Conservation (phyloP, 495 filamentous ascomycete genomes). For the Collariella sp. region DNA sequence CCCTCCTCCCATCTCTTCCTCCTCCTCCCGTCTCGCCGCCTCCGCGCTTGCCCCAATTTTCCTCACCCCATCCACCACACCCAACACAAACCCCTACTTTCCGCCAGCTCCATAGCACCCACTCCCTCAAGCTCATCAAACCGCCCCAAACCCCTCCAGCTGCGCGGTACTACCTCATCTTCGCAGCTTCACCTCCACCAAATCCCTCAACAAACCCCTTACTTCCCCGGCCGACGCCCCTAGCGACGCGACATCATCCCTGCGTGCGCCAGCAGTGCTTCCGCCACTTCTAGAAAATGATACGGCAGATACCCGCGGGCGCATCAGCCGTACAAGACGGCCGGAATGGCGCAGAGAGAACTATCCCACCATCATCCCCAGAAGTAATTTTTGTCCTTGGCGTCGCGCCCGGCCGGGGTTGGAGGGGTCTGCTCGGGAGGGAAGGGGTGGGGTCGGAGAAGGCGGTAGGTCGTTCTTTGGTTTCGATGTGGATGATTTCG, state of each 20-base stretch:
- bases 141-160: conserved; percentile 60
- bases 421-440: conserved; percentile 36
- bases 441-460: conserved; percentile 70
- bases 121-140: conserved; percentile 72
- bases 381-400: conserved; percentile 1
- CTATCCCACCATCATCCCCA: not conserved
- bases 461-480: conserved; percentile 48
- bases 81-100: conserved; percentile 77
- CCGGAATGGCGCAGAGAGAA: conserved; percentile 52
- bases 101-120: conserved; percentile 83
- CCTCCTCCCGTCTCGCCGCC: conserved; percentile 46
- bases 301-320: conserved; percentile 65
- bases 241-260: conserved; percentile 67
- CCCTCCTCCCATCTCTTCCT: conserved; percentile 29
- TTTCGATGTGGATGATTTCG: conserved; percentile 72
- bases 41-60: conserved; percentile 52
- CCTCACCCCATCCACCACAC: conserved; percentile 81
- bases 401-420: conserved; percentile 27
- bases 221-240: conserved; percentile 60
- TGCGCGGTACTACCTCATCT: conserved; percentile 69
- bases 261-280: conserved; percentile 77
- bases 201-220: conserved; percentile 64
- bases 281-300: conserved; percentile 85
- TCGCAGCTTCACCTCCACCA: conserved; percentile 86
- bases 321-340: conserved; percentile 49